phyloP scores from a whole-genome alignment of 257 asterid species.

The Solanum stenotomum region DNA sequence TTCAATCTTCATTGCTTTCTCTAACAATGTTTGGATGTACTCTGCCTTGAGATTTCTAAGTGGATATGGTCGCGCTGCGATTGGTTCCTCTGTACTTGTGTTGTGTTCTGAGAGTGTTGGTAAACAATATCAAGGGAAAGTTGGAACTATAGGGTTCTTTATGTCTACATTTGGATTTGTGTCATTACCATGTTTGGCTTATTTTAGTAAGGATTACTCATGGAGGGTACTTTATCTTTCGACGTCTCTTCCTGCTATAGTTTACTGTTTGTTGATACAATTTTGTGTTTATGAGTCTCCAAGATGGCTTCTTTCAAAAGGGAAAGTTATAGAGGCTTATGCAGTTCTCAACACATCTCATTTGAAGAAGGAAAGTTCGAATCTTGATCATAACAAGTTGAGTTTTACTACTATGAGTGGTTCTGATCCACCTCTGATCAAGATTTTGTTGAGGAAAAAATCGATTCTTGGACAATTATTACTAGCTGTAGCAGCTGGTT shows the following conservation, averaged over 20 bases:
- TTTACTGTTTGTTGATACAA: slow-evolving; percentile 26
- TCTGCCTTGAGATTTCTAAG: slow-evolving; percentile 20
- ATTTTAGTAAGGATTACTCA: slow-evolving; percentile 15
- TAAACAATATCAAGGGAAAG: slow-evolving; percentile 27
- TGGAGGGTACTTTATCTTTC: slow-evolving; percentile 39
- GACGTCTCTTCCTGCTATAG: slow-evolving; percentile 19
- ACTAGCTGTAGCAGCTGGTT: slow-evolving; percentile 4
- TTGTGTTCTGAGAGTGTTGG: slow-evolving; percentile 38
- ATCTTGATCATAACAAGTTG: neutral
- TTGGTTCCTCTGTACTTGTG: slow-evolving; percentile 34
- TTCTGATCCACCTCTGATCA: neutral
- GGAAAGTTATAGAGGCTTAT: slow-evolving; percentile 9
- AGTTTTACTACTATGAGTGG: neutral
- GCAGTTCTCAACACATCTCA: slow-evolving; percentile 5
- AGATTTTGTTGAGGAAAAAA: neutral
- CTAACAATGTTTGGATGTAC: slow-evolving; percentile 39
- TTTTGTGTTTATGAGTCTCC: slow-evolving; percentile 36
- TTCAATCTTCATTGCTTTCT: slow-evolving; percentile 22
- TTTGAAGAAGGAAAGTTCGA: neutral
- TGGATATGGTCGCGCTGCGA: slow-evolving; percentile 33
- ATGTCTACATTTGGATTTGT: slow-evolving; percentile 34
- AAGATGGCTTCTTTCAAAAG: slow-evolving; percentile 32
- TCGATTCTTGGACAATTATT: slow-evolving; percentile 3
- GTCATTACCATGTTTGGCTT: slow-evolving; percentile 36
- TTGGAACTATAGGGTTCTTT: slow-evolving; percentile 29